These are phyloP conservation scores for Chaetomiaceae sp. DNA, from an alignment of 2,329 filamentous ascomycete genomes.

Conservation along the genomic window DNA sequence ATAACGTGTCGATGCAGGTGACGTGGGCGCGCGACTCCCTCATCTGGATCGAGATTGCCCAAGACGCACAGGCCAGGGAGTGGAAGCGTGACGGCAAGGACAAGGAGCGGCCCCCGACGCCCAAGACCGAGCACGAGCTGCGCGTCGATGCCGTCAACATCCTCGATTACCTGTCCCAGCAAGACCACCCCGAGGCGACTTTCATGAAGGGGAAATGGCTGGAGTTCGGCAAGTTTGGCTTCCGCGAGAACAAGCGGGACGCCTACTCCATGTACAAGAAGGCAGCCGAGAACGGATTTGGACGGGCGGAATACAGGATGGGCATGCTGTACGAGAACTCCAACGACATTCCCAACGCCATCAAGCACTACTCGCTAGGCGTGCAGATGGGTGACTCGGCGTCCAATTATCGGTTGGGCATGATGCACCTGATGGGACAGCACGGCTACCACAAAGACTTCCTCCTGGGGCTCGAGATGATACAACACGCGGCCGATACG, in stretches of 20 bases:
- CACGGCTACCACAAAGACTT: constrained; percentile 84
- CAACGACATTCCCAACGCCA: constrained; percentile 84
- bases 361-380: constrained; percentile 83
- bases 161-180: constrained; percentile 80
- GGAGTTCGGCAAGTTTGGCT: constrained; percentile 94
- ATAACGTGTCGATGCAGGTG: constrained; percentile 92
- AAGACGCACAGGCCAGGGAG: constrained; percentile 68
- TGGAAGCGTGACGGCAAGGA: constrained; percentile 35
- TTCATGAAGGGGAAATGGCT: constrained; percentile 96
- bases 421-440: constrained; percentile 95
- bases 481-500: constrained; percentile 73
- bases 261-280: constrained; percentile 81
- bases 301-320: constrained; percentile 89
- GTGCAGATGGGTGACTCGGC: constrained; percentile 79
- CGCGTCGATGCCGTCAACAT: constrained; percentile 87
- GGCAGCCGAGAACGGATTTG: constrained; percentile 80
- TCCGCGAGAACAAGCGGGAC: constrained; percentile 87
- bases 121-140: constrained; percentile 81
- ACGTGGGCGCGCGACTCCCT: constrained; percentile 94
- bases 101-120: constrained; percentile 63
- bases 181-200: constrained; percentile 86
- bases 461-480: constrained; percentile 69
- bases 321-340: constrained; percentile 97
- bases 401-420: constrained; percentile 78
- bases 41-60: constrained; percentile 77